These are phyloP conservation scores for Metarhizium brunneum DNA, from an alignment of 2,329 filamentous ascomycete species.

Conservation along the genomic window DNA sequence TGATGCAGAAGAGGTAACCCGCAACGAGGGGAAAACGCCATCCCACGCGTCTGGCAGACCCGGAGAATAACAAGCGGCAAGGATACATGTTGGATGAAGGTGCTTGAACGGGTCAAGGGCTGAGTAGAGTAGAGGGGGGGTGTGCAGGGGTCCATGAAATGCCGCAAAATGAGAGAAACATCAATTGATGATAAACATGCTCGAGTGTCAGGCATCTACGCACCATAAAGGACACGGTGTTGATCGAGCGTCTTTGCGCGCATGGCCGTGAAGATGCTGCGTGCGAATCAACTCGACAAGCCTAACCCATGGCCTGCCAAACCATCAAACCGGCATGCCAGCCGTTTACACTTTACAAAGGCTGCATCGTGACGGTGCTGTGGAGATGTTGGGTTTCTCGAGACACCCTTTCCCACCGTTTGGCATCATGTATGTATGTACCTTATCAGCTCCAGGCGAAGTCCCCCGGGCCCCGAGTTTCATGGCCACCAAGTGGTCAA, in stretches of 20 bases:
- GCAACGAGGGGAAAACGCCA: background rate
- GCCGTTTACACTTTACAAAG: background rate
- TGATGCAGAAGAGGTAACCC: background rate
- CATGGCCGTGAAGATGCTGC: background rate
- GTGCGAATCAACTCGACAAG: too few species aligned
- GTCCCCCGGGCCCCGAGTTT: too few species aligned
- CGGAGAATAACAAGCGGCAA: background rate
- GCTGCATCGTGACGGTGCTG: background rate
- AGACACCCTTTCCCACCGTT: too few species aligned
- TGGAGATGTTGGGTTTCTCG: background rate
- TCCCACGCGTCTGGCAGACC: background rate
- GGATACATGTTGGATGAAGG: background rate
- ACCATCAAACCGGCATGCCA: background rate
- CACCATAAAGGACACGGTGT: background rate
- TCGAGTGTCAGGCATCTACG: background rate
- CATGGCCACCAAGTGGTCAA: too few species aligned
- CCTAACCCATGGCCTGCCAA: background rate
- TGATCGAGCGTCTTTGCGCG: background rate
- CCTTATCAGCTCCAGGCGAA: too few species aligned
- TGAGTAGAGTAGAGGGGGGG: background rate
- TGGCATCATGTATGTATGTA: too few species aligned
- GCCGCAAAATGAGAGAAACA: background rate
- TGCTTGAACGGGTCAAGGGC: too few species aligned
- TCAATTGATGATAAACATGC: background rate
- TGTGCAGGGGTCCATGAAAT: slow-evolving; percentile 1